Percentiles rank a stretch among this genome's conserved stretches.
Conservation (phyloP, 2,329 filamentous ascomycete genomes). For the Penicillium olsonii region DNA sequence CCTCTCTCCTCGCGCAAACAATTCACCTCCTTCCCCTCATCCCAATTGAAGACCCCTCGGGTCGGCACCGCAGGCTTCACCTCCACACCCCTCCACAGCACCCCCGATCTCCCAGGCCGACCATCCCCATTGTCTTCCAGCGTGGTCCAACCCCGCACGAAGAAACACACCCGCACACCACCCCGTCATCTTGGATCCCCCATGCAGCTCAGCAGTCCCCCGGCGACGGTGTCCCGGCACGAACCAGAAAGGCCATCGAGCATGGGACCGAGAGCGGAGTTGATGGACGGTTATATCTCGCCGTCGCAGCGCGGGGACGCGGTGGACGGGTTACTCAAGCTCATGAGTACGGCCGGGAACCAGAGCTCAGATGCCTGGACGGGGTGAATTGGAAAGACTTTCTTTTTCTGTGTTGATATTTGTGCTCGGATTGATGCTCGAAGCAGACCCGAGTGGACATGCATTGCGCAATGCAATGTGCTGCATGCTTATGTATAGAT, state of each 20-base stretch:
- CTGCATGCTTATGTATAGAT: not conserved
- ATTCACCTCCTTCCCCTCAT: constrained; percentile 16
- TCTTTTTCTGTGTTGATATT: constrained; percentile 6
- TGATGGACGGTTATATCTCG: constrained; percentile 11
- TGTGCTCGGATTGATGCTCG: not conserved
- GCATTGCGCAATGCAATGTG: not conserved
- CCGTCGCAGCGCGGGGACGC: constrained; percentile 40
- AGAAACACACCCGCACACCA: constrained; percentile 17
- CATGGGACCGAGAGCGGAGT: constrained; percentile 13
- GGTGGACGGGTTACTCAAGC: constrained; percentile 41
- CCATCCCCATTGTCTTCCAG: constrained; percentile 15
- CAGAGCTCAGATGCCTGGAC: constrained; percentile 27
- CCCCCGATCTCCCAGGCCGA: constrained; percentile 23
- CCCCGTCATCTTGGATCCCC: constrained; percentile 28
- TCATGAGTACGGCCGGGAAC: constrained; percentile 39
- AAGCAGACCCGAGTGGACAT: not conserved
- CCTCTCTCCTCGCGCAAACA: constrained; percentile 18
- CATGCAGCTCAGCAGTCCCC: constrained; percentile 40
- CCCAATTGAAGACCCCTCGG: constrained; percentile 23
- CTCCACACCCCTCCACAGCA: constrained; percentile 22
- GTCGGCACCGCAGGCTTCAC: constrained; percentile 17
- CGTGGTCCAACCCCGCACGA: constrained; percentile 11
- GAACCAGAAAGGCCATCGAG: constrained; percentile 14
- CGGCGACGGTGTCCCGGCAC: constrained; percentile 29
- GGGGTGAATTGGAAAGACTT: constrained; percentile 12